These are phyloP conservation scores for Alternaria consortialis DNA, from an alignment of 2,329 filamentous ascomycete genomes.

Conservation along the genomic window DNA sequence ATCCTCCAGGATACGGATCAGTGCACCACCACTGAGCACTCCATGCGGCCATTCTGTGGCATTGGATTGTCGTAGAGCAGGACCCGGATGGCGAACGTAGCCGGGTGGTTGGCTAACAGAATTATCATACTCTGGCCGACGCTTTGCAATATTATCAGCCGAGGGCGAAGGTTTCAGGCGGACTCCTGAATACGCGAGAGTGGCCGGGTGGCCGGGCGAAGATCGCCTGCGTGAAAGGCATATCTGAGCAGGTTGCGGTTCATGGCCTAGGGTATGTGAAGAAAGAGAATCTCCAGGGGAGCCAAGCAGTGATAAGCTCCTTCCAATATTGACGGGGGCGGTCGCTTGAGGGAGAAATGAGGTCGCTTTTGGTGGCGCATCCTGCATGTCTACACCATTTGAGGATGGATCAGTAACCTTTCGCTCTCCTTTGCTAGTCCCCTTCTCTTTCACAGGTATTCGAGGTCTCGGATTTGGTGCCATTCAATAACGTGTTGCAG, in stretches of 20 bases:
- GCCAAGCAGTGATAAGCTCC: not conserved
- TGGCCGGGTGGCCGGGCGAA: not conserved
- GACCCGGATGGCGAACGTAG: not conserved
- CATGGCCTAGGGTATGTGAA: not conserved
- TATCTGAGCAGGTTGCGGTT: not conserved
- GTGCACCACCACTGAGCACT: conserved; percentile 8
- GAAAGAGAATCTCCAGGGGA: not conserved
- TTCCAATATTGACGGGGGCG: not conserved
- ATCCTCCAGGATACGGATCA: conserved; percentile 12
- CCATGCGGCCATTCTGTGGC: conserved; percentile 6
- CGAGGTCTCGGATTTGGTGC: not conserved
- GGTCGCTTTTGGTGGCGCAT: not conserved
- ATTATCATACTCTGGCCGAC: not conserved
- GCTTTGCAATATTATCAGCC: not conserved
- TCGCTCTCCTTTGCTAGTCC: not conserved
- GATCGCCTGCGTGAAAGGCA: not conserved
- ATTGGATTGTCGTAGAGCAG: not conserved
- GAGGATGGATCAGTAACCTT: not conserved
- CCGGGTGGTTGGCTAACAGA: not conserved
- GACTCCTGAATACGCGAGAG: not conserved
- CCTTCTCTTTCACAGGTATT: not conserved
- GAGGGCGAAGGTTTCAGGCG: not conserved
- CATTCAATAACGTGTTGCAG: not conserved
- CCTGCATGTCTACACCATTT: not conserved
- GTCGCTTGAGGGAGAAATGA: not conserved